Base-by-base conservation (phyloP, 305 asterid species). In the Ajuga reptans region DNA sequence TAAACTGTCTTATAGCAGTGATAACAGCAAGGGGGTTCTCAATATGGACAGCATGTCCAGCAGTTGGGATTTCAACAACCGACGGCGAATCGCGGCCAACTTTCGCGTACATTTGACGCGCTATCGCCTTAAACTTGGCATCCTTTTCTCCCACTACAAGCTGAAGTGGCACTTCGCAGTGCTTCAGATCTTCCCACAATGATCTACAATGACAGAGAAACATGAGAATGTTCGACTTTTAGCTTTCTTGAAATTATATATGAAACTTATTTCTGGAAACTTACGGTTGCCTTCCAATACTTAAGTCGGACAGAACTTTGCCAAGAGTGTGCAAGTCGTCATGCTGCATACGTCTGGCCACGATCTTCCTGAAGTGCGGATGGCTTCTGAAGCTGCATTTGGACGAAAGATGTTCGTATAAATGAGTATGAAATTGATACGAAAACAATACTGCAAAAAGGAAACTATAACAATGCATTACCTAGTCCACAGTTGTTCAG, bases 211-310 rank as follows among this genome's bases (percentile, higher is more conserved):
- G 31, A 67, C 31, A 50, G 42, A 51, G 3, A 61, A 45, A 45
- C 16, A 59, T 64, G 34, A 36, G 6, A 46, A 42, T 27, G 8
- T 53, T 50, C 9, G 5, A 29, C 50, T 74, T 18, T n/a, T n/a
- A n/a, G n/a, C n/a, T n/a, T n/a, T n/a, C n/a, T n/a, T n/a, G n/a
- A n/a, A n/a, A n/a, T n/a, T n/a, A n/a, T n/a, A n/a, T n/a, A n/a
- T n/a, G n/a, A n/a, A n/a, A n/a, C n/a, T n/a, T n/a, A n/a, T n/a
- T n/a, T 6, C n/a, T 10, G 52, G 63, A 59, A 77, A 84, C 97
- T 87, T 83, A 93, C 97, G 77, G 89, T 36, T 93, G 99, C 80
- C 93, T 86, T 81, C 97, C 99, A 45, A 87, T 84, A 71, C 96
- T 93, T 58, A 79, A 74, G 75, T 82, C 96, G 54, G 95, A 82